Percentiles rank a stretch among this genome's conserved stretches.
These are phyloP conservation scores for Petunia secreta DNA, from an alignment of 257 asterid genomes.

Conservation along the genomic window DNA sequence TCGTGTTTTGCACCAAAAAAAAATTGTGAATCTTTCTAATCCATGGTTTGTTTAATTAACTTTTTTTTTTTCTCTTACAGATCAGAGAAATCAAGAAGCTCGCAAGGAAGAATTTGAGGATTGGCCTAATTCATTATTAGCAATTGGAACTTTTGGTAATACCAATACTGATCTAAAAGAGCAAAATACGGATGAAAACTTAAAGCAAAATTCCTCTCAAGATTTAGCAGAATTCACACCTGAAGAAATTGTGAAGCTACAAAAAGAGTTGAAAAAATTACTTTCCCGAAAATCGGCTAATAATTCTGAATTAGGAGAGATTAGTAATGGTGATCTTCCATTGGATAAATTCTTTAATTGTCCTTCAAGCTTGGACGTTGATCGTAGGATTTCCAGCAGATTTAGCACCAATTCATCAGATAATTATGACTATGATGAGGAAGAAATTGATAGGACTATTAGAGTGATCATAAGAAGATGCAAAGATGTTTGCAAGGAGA, in stretches of 20 bases:
- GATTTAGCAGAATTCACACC: constrained; percentile 78
- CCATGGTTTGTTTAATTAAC: not conserved
- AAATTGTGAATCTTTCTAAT: not conserved
- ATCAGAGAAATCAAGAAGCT: constrained; percentile 48
- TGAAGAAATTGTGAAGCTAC: constrained; percentile 73
- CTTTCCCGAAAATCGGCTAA: constrained; percentile 51
- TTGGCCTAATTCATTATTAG: constrained; percentile 71
- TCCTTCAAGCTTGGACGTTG: constrained; percentile 90
- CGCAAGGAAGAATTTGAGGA: constrained; percentile 59
- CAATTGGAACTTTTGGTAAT: constrained; percentile 88
- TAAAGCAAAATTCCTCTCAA: constrained; percentile 52
- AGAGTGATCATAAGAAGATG: constrained; percentile 81
- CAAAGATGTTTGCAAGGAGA: constrained; percentile 69
- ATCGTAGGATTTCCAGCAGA: constrained; percentile 54
- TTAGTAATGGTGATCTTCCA: constrained; percentile 51
- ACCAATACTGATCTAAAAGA: constrained; percentile 36
- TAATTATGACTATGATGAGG: constrained; percentile 56
- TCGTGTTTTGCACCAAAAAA: not conserved
- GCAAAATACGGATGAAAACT: constrained; percentile 33
- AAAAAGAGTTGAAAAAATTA: constrained; percentile 65
- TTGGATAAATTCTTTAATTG: constrained; percentile 87
- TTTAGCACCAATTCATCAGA: constrained; percentile 51
- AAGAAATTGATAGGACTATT: constrained; percentile 88
- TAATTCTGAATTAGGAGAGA: constrained; percentile 34
- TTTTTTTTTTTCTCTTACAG: constrained; percentile 35